Evolutionary conservation across 2,329 filamentous ascomycete genomes (phyloP), one percentile per base, ranked within the genome.

Genomic region (Acephala macrosclerotiorum): DNA sequence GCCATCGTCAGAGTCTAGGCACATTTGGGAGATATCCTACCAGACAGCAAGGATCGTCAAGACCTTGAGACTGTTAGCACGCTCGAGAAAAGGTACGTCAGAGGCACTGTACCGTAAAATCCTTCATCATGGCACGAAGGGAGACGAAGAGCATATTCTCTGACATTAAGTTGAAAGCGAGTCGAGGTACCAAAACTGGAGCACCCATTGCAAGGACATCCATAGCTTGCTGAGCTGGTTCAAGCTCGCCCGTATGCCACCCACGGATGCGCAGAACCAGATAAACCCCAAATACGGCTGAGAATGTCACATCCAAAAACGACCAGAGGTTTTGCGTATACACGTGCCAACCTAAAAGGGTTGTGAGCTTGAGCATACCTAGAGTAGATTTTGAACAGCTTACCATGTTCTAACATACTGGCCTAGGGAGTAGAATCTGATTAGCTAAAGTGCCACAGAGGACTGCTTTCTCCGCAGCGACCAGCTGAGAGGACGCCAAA

Each of bases 301-400:
- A 85, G 73, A 95, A 96, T 4, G 87, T 88, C 56, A 95, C 88
- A 75, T 96, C 93, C 18, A 96, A 84, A 73, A 96, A 96, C 0
- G 92, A 93, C 93, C 93, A 96, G 3, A 96, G 80, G 72, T 96
- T 95, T 76, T 96, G 92, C 0, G 92, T 94, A 74, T 96, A 94
- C 1, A 96, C 92, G 65, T 88, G 87, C 91, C 91, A 88, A 58
- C 86, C 25, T 55, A 33, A 9, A 16, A 53, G 18, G 18, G 33
- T 3, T 33, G 38, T 63, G 57, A 68, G 58, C 45, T n/a, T 2
- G 3, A 25, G 20, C 26, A 40, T 18, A 12, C 7, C 14, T 38
- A 9, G 11, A 45, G 11, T 29, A 29, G 6, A n/a, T 33, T n/a
- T n/a, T 14, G 3, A 47, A 20, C 14, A 20, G 45, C 56, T 45